A percentile compares a stretch with the other conserved stretches of the same genome.
Evolutionary conservation across 805 yeast species (phyloP).

Genomic region (Starmera amethionina): DNA sequence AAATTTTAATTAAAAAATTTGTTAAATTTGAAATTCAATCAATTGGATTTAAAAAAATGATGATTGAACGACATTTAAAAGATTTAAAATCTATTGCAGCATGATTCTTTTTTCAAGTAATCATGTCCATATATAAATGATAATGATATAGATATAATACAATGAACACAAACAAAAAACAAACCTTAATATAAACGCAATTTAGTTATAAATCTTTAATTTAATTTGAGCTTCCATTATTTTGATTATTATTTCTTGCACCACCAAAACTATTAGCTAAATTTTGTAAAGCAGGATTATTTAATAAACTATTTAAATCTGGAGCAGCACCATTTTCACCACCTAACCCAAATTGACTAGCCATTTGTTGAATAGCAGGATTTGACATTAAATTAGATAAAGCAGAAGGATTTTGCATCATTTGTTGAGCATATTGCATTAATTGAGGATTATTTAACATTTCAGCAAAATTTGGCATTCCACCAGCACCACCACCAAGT

Average conservation of each 20-base stretch:
- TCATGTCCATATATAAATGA: not conserved
- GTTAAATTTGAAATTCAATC: slow-evolving; percentile 20
- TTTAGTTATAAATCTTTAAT: no score
- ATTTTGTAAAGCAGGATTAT: slow-evolving; percentile 67
- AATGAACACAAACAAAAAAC: no score
- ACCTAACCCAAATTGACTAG: slow-evolving; percentile 63
- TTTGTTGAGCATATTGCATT: slow-evolving; percentile 77
- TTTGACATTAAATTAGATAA: slow-evolving; percentile 65
- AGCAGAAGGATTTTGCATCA: slow-evolving; percentile 82
- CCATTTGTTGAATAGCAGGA: slow-evolving; percentile 80
- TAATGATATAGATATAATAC: no score
- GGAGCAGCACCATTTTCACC: slow-evolving; percentile 39
- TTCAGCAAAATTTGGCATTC: slow-evolving; percentile 57
- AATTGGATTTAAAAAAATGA: slow-evolving; percentile 13
- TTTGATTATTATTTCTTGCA: slow-evolving; percentile 16
- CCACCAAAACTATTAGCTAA: slow-evolving; percentile 61
- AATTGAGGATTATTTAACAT: slow-evolving; percentile 87
- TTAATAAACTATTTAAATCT: slow-evolving; percentile 61
- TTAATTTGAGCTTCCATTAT: slow-evolving; percentile 3
- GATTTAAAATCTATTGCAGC: slow-evolving; percentile 6
- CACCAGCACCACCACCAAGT: slow-evolving; percentile 59
- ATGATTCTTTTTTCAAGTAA: not conserved
- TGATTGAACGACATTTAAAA: slow-evolving; percentile 14
- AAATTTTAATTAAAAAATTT: slow-evolving; percentile 26
- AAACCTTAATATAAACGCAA: no score